Evolutionary conservation across 345 rosid genomes (phyloP).

Genomic region (Pistacia atlantica): DNA sequence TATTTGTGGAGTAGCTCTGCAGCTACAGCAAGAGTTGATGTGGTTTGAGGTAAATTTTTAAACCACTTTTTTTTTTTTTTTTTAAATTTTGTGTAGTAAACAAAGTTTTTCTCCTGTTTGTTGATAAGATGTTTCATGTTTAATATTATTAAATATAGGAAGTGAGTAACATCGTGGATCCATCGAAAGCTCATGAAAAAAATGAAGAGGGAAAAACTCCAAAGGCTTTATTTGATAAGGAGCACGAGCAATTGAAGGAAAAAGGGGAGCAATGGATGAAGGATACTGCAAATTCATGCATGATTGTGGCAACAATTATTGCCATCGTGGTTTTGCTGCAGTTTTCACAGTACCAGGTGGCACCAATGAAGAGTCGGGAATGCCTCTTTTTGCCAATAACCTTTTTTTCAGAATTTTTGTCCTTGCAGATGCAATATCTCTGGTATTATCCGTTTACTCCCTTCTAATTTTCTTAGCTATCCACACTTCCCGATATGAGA

Average conservation of each 20-base stretch:
- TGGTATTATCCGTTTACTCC: neutral
- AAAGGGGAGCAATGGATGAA: slow-evolving; percentile 7
- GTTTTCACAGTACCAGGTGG: slow-evolving; percentile 21
- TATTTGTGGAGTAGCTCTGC: slow-evolving; percentile 28
- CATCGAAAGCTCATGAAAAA: neutral
- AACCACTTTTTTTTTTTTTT: neutral
- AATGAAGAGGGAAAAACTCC: neutral
- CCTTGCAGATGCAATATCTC: slow-evolving; percentile 9
- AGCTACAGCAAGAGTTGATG: slow-evolving; percentile 18
- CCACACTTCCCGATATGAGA: neutral
- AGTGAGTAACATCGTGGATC: slow-evolving; percentile 12
- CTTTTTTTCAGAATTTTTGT: slow-evolving; percentile 15
- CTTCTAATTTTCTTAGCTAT: slow-evolving; percentile 6
- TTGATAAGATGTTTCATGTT: no score
- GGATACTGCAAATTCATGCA: slow-evolving; percentile 3
- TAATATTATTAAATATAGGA: neutral
- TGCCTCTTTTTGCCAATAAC: neutral
- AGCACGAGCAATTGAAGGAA: neutral
- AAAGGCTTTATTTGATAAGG: neutral
- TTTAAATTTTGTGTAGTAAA: neutral
- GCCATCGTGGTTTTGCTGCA: slow-evolving; percentile 14
- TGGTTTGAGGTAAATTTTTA: slow-evolving; percentile 25
- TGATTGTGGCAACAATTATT: slow-evolving; percentile 12
- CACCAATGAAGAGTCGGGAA: neutral
- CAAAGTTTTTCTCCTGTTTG: no score